These are phyloP conservation scores for Trametes elegans DNA, from an alignment of 768 basidiomycete species.

Conservation along the genomic window DNA sequence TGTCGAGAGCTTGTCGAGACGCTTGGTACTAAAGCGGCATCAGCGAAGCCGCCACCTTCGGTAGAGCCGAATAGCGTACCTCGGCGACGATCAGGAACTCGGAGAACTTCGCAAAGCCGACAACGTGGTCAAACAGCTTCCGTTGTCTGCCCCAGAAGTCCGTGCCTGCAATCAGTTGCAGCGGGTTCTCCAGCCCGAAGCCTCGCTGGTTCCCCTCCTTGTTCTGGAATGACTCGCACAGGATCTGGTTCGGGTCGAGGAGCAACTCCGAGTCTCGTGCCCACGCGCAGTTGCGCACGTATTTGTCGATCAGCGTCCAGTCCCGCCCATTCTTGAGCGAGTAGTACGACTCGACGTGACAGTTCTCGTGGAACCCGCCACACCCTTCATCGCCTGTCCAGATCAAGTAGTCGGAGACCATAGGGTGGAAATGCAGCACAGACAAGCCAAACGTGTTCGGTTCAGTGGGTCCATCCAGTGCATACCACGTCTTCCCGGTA, in stretches of 20 bases:
- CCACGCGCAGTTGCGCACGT: conserved; percentile 92
- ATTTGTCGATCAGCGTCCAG: conserved; percentile 79
- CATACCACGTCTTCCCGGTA: conserved; percentile 71
- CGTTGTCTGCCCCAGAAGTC: conserved; percentile 70
- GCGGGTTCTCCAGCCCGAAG: conserved; percentile 55
- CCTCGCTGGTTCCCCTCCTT: conserved; percentile 77
- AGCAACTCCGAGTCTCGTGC: conserved; percentile 75
- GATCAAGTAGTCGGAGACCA: conserved; percentile 73
- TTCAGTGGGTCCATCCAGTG: conserved; percentile 53
- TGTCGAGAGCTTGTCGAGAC: conserved; percentile 58
- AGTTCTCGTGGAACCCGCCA: conserved; percentile 43
- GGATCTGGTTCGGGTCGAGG: conserved; percentile 82
- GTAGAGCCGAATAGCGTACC: conserved; percentile 43
- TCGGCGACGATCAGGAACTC: conserved; percentile 96
- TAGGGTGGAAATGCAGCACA: conserved; percentile 85
- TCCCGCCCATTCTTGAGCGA: conserved; percentile 71
- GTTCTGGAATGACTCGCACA: conserved; percentile 85
- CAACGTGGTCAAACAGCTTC: conserved; percentile 82
- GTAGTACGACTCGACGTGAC: conserved; percentile 75
- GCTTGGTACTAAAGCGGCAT: conserved; percentile 44
- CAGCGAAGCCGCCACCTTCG: not conserved
- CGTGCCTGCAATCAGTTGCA: conserved; percentile 77
- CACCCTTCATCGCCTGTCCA: conserved; percentile 86
- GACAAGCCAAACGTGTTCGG: conserved; percentile 80
- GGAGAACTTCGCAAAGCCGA: conserved; percentile 95